Evolutionary conservation across 305 asterid species (phyloP).

Genomic region (Fraxinus velutina): DNA sequence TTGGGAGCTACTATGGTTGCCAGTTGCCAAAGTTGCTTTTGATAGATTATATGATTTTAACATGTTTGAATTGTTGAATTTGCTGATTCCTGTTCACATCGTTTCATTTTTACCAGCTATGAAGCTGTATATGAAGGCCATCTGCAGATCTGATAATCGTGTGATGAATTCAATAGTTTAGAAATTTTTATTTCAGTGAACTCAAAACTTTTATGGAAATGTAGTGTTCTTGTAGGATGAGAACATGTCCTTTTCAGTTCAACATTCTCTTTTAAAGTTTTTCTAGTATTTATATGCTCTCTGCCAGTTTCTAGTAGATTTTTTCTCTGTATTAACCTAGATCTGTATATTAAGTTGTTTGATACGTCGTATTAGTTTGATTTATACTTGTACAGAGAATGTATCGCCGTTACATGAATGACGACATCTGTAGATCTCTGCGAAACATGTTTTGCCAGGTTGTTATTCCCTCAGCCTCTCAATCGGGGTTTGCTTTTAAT

Average conservation of each 20-base stretch:
- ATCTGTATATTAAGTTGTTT: background rate
- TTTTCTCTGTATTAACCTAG: background rate
- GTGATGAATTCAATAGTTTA: background rate
- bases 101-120: background rate
- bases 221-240: background rate
- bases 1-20: background rate
- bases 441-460: background rate
- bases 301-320: slow-evolving; percentile 1
- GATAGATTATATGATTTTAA: background rate
- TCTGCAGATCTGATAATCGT: background rate
- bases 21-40: background rate
- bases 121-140: background rate
- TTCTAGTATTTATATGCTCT: background rate
- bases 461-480: background rate
- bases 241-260: background rate
- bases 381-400: background rate
- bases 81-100: background rate
- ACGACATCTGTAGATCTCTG: background rate
- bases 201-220: background rate
- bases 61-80: background rate
- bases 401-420: background rate
- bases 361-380: background rate
- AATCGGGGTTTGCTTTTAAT: background rate
- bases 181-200: slow-evolving; percentile 2
- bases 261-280: background rate